Conservation (phyloP, 2,329 filamentous ascomycete genomes). For the Botrytis paeoniae region DNA sequence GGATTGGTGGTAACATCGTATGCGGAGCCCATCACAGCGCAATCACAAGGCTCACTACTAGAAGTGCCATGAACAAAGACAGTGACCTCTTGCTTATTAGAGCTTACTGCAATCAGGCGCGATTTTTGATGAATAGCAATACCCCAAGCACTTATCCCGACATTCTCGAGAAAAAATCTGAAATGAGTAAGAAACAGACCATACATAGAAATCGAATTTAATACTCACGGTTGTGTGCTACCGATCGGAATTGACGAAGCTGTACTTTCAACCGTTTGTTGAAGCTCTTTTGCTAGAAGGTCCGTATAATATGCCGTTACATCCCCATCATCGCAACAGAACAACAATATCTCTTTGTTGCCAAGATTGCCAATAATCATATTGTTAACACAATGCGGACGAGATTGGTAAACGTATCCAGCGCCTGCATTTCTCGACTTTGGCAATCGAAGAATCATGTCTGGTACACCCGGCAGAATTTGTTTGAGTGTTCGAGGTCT, state of each 20-base stretch:
- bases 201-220: not conserved
- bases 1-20: not conserved
- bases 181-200: slow-evolving; percentile 13
- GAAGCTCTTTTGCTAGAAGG: slow-evolving; percentile 14
- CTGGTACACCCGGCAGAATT: slow-evolving; percentile 47
- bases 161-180: slow-evolving; percentile 71
- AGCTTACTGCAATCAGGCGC: slow-evolving; percentile 81
- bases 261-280: not conserved
- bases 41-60: not conserved
- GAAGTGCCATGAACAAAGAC: slow-evolving; percentile 43
- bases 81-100: slow-evolving; percentile 62
- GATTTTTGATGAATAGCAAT: slow-evolving; percentile 54
- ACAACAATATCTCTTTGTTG: slow-evolving; percentile 63
- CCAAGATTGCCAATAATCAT: slow-evolving; percentile 68
- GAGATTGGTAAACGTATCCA: slow-evolving; percentile 52
- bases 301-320: slow-evolving; percentile 65
- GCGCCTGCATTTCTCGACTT: slow-evolving; percentile 43
- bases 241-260: slow-evolving; percentile 12
- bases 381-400: slow-evolving; percentile 65
- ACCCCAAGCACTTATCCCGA: slow-evolving; percentile 82
- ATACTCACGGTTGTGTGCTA: slow-evolving; percentile 26
- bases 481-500: slow-evolving; percentile 49
- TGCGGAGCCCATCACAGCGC: not conserved
- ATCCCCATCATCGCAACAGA: slow-evolving; percentile 73
- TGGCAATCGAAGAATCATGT: slow-evolving; percentile 49